Conservation (phyloP, 352 stramenopile species). For the Phytopythium boreale region DNA sequence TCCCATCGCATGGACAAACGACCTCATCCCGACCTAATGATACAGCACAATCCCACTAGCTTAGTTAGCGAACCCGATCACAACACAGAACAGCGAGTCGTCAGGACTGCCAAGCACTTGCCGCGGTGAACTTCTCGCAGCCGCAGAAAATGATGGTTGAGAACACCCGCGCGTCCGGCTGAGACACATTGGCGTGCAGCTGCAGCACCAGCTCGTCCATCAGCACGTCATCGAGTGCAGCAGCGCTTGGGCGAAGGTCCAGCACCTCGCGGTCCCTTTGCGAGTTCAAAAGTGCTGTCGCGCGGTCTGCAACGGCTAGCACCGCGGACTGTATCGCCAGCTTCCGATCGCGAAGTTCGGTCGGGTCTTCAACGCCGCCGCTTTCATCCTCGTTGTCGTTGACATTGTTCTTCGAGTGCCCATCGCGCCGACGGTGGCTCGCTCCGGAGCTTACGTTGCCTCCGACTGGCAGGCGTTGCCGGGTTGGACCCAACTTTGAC, state of each 20-base stretch:
- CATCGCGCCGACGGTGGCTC: not conserved
- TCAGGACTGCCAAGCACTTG: not conserved
- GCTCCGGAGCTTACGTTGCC: not conserved
- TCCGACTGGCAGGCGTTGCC: not conserved
- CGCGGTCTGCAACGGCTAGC: slow-evolving; percentile 37
- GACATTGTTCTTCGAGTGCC: not conserved
- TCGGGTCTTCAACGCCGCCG: not conserved
- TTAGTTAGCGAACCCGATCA: not conserved
- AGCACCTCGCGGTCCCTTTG: slow-evolving; percentile 54
- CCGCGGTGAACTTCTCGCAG: slow-evolving; percentile 53
- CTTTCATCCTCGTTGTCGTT: not conserved
- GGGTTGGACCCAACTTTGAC: not conserved
- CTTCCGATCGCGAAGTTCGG: slow-evolving; percentile 1
- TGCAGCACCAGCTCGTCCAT: slow-evolving; percentile 62
- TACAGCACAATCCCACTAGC: not conserved
- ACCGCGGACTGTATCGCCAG: slow-evolving; percentile 30
- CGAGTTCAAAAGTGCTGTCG: slow-evolving; percentile 45
- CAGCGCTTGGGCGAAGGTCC: slow-evolving; percentile 40
- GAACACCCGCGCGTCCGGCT: slow-evolving; percentile 22
- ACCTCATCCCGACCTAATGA: slow-evolving; percentile 60
- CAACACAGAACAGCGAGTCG: not conserved
- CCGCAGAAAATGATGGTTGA: slow-evolving; percentile 48
- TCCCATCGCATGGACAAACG: slow-evolving; percentile 62
- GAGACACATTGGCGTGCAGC: slow-evolving; percentile 32
- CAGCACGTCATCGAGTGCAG: slow-evolving; percentile 50